Evolutionary conservation across 768 basidiomycete genomes (phyloP).

Genomic region (Leucocoprinus birnbaumii): DNA sequence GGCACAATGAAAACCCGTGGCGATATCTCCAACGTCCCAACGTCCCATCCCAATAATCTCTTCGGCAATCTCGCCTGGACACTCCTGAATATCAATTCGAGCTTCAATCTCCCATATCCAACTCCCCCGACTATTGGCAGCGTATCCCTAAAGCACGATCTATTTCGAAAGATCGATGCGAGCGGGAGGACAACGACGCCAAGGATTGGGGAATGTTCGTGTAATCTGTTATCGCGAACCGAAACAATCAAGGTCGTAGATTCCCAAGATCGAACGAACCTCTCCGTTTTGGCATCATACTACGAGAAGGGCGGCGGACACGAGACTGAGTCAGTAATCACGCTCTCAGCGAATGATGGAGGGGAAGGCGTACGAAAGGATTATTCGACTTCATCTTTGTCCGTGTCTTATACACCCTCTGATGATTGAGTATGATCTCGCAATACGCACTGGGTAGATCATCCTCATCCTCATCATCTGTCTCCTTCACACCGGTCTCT

Average conservation of each 20-base stretch:
- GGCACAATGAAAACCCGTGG: constrained; percentile 22
- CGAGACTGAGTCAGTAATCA: not conserved
- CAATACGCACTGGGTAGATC: constrained; percentile 71
- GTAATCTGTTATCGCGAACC: constrained; percentile 56
- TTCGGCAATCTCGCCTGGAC: constrained; percentile 57
- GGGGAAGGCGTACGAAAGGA: constrained; percentile 34
- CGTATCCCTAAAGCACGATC: constrained; percentile 53
- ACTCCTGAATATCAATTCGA: constrained; percentile 67
- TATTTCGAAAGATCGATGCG: constrained; percentile 40
- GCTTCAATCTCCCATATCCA: constrained; percentile 60
- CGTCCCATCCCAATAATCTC: constrained; percentile 63
- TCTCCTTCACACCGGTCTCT: constrained; percentile 51
- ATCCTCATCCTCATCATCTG: constrained; percentile 52
- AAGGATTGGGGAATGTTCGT: constrained; percentile 65
- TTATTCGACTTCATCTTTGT: constrained; percentile 43
- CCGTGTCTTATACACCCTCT: constrained; percentile 41
- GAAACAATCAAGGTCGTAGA: constrained; percentile 60
- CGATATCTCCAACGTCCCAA: constrained; percentile 58
- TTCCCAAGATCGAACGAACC: constrained; percentile 63
- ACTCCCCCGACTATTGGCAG: constrained; percentile 70
- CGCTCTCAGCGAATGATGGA: not conserved
- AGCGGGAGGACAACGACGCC: constrained; percentile 63
- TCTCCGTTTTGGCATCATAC: constrained; percentile 67
- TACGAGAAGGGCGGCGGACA: constrained; percentile 13
- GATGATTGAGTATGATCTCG: constrained; percentile 39